These are phyloP conservation scores for Emmonsia crescens DNA, from an alignment of 2,329 filamentous ascomycete species.

Conservation along the genomic window DNA sequence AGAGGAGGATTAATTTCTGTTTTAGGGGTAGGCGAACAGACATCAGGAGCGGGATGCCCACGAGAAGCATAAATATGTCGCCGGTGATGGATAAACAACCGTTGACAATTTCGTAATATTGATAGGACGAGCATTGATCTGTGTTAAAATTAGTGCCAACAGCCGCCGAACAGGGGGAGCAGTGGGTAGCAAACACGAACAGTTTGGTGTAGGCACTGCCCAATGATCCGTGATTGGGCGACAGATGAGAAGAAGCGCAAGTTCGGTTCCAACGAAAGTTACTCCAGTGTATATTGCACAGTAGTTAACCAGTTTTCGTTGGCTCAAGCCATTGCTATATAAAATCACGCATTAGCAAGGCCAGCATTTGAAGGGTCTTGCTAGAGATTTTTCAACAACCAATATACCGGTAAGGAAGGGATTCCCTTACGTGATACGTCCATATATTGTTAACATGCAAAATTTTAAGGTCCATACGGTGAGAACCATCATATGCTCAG, in stretches of 20 bases:
- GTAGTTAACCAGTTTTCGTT: constrained; percentile 28
- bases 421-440: constrained; percentile 36
- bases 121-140: constrained; percentile 35
- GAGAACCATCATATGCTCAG: constrained; percentile 53
- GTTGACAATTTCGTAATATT: constrained; percentile 37
- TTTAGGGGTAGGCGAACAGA: constrained; percentile 30
- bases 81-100: constrained; percentile 28
- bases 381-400: not conserved
- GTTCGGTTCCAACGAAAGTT: constrained; percentile 39
- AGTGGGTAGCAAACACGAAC: constrained; percentile 15
- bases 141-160: not conserved
- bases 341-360: not conserved
- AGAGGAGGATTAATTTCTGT: constrained; percentile 33
- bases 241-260: constrained; percentile 42
- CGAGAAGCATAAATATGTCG: constrained; percentile 33
- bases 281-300: constrained; percentile 34
- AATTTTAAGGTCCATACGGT: constrained; percentile 42
- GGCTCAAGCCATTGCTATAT: constrained; percentile 23
- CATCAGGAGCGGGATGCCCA: constrained; percentile 34
- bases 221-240: constrained; percentile 41
- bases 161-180: not conserved
- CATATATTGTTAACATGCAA: constrained; percentile 44
- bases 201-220: constrained; percentile 36
- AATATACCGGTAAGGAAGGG: not conserved
- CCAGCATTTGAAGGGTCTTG: not conserved